Evolutionary conservation across 805 yeast species (phyloP), one percentile per base, ranked within the genome.

Genomic region (Yamadazyma insecticola): DNA sequence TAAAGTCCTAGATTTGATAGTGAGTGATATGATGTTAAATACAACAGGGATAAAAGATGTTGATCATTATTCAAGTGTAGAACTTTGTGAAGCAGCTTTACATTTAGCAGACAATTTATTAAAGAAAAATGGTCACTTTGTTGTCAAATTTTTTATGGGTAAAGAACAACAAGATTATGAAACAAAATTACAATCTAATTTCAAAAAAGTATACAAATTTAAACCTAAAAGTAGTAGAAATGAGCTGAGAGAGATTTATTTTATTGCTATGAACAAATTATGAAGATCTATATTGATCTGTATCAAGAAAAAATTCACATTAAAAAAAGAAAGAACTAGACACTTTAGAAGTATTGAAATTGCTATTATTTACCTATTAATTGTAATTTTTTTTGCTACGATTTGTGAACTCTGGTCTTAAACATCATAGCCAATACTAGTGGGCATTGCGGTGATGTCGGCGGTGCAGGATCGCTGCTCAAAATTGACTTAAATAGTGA

Each of bases 21-120:
- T 95, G 28, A 82, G 78, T 53, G 66, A 67, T 60, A 90, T 96
- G 97, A 82, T 90, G 84, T 84, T 87, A 28, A 90, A 90, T 51
- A 86, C 97, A 4, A 68, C 88, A 10, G 97, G 98, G 4, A 60
- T 85, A 24, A 74, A 79, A 7, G 77, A 82, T 24, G 74, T 76
- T 41, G 98, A 90, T 54, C 97, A 90, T 57, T 61, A 72, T 10
- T 76, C 76, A 43, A 87, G 96, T 39, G 81, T 92, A 85, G 89
- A 89, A 50, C 62, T 90, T 17, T 90, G 97, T 55, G 92, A 86
- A 46, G 96, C 96, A 0, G 96, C 95, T 0, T 55, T 92, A 30
- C 67, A 85, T 5, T 69, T 89, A 29, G 81, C 94, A 1, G 67
- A 81, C 32, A 81, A 78, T 39, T 57, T 84, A n/a, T 57, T 92